These are phyloP conservation scores for Canariomyces notabilis DNA, from an alignment of 2,329 filamentous ascomycete genomes.

Conservation along the genomic window DNA sequence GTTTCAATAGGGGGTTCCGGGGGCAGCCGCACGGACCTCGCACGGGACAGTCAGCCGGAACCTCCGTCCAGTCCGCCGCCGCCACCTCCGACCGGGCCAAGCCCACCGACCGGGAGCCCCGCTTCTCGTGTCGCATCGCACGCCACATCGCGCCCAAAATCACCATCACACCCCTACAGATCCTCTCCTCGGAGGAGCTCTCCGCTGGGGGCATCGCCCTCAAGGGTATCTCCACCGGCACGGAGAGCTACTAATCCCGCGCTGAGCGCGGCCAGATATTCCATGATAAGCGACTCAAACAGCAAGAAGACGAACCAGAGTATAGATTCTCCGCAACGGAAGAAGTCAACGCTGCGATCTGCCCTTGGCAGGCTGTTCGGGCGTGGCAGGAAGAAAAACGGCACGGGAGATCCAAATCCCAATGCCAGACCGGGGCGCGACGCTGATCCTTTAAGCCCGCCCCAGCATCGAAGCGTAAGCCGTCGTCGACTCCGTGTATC, in stretches of 20 bases:
- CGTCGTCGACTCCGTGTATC: neutral
- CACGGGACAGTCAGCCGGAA: constrained; percentile 21
- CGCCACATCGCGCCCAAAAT: constrained; percentile 19
- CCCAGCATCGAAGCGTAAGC: constrained; percentile 49
- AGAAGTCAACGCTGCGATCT: constrained; percentile 53
- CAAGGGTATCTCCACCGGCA: constrained; percentile 21
- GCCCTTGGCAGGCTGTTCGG: constrained; percentile 56
- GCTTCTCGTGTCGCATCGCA: constrained; percentile 18
- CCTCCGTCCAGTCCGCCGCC: constrained; percentile 24
- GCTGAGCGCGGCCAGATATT: constrained; percentile 41
- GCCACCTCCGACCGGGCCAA: constrained; percentile 14
- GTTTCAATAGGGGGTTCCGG: constrained; percentile 9
- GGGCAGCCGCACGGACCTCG: constrained; percentile 15
- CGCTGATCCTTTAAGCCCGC: constrained; percentile 25
- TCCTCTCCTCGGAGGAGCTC: constrained; percentile 17
- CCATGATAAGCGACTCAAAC: constrained; percentile 40
- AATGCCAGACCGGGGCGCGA: constrained; percentile 27
- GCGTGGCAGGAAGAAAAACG: constrained; percentile 49
- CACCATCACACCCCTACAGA: constrained; percentile 17
- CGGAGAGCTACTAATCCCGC: constrained; percentile 32
- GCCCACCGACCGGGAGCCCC: constrained; percentile 8
- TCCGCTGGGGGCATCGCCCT: neutral
- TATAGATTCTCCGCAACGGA: constrained; percentile 41
- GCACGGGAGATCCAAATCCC: constrained; percentile 29
- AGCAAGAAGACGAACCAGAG: constrained; percentile 32